phyloP scores from a whole-genome alignment of 2,329 filamentous ascomycete species.

The Exophiala alcalophila region DNA sequence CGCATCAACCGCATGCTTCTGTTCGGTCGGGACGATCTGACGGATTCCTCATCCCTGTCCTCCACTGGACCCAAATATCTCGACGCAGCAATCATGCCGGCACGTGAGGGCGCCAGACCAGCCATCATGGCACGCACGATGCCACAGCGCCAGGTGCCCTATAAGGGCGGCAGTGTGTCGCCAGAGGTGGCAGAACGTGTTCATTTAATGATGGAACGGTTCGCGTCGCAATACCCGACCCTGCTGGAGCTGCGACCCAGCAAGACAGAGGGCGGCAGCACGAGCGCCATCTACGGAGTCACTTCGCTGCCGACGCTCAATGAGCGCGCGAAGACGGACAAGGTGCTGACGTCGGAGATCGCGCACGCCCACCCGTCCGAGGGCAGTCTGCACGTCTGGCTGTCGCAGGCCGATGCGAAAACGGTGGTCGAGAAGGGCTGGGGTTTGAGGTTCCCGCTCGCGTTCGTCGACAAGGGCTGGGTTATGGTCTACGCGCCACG shows the following conservation, averaged over 20 bases:
- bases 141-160: slow-evolving; percentile 27
- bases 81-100: slow-evolving; percentile 10
- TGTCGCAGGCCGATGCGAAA: slow-evolving; percentile 23
- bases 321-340: slow-evolving; percentile 8
- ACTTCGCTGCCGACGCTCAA: slow-evolving; percentile 14
- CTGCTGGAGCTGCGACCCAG: slow-evolving; percentile 20
- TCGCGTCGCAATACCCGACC: slow-evolving; percentile 17
- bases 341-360: slow-evolving; percentile 18
- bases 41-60: slow-evolving; percentile 19
- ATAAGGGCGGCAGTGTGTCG: slow-evolving; percentile 8
- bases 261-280: slow-evolving; percentile 22
- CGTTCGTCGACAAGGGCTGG: slow-evolving; percentile 23
- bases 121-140: slow-evolving; percentile 22
- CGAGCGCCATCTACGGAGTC: slow-evolving; percentile 23
- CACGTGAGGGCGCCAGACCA: slow-evolving; percentile 15
- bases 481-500: slow-evolving; percentile 23
- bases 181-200: slow-evolving; percentile 18
- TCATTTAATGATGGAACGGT: slow-evolving; percentile 6
- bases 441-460: slow-evolving; percentile 21
- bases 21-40: slow-evolving; percentile 21
- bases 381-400: slow-evolving; percentile 23
- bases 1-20: slow-evolving; percentile 19
- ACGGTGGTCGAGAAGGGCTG: slow-evolving; percentile 25
- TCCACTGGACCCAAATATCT: slow-evolving; percentile 19
- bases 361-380: slow-evolving; percentile 23